Base-by-base conservation (phyloP, 2,329 filamentous ascomycete genomes). In the Dendrostoma leiphaemia region DNA sequence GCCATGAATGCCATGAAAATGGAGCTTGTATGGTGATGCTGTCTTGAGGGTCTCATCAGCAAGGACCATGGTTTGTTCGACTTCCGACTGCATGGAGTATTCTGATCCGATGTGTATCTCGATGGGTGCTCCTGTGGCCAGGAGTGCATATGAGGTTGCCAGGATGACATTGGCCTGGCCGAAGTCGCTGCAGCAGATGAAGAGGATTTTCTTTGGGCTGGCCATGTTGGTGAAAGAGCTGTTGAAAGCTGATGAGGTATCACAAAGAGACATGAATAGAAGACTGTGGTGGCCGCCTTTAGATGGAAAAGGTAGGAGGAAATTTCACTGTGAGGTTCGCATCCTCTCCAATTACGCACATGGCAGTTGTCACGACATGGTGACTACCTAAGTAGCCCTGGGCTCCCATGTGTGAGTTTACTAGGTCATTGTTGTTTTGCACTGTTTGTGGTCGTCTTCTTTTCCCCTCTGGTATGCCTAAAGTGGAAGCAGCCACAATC, bases 151-250 rank as follows among this genome's bases (percentile, higher is more conserved):
- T n/a, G 61, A 59, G 5, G 71, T 70, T 4, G 70, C 68, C 12
- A 73, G 54, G 48, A 68, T 68, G 17, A 71, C 69, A 43, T 74
- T 74, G 9, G 65, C 66, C 8, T 70, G 61, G 26, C 71, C 71
- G 47, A 64, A 63, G 8, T 69, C 65, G 8, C 59, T 58, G 54
- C 67, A 66, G 19, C 63, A 62, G 34, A 72, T 43, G 53, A 73
- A 67, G 9, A 73, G 65, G 13, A 70, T 45, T 40, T 55, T 51
- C 28, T 40, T 46, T 21, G 43, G 19, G 15, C 26, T 29, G n/a
- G 32, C 19, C 29, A 53, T 32, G 17, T 26, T 31, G 28, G 13
- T n/a, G 17, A 44, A n/a, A 6, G 4, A 12, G 23, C 13, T 29
- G 15, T 29, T 29, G 12, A 19, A n/a, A 10, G 10, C 19, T 34